These are phyloP conservation scores for Purshia tridentata DNA, from an alignment of 306 rosid genomes.

Conservation along the genomic window DNA sequence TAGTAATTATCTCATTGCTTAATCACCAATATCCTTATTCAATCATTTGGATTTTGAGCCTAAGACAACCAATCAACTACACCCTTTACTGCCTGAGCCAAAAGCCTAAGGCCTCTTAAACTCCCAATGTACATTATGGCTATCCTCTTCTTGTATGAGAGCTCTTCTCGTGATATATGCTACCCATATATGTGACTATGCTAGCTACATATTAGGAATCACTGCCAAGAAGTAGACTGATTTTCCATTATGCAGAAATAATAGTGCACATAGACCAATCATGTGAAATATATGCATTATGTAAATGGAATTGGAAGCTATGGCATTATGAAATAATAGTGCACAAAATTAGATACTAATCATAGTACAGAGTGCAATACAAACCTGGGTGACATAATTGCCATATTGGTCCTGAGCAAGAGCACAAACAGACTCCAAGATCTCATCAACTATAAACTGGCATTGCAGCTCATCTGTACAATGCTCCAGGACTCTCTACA, in stretches of 20 bases:
- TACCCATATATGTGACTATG: not conserved
- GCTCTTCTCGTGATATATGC: not conserved
- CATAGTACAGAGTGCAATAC: not conserved
- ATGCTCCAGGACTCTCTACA: conserved; percentile 68
- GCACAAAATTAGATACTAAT: not conserved
- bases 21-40: not conserved
- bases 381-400: conserved; percentile 69
- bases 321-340: not conserved
- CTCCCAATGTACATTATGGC: not conserved
- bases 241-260: not conserved
- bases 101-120: not conserved
- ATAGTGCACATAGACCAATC: not conserved
- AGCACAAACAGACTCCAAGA: conserved; percentile 48
- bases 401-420: conserved; percentile 76
- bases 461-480: conserved; percentile 49
- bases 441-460: conserved; percentile 60
- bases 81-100: not conserved
- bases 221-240: not conserved
- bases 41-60: conserved; percentile 1
- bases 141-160: not conserved
- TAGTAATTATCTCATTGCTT: not conserved
- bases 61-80: not conserved
- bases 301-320: too few relatives aligned
- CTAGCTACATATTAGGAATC: not conserved
- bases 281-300: too few relatives aligned